These are phyloP conservation scores for Exophiala sp. DNA, from an alignment of 2,329 filamentous ascomycete genomes.

Conservation along the genomic window DNA sequence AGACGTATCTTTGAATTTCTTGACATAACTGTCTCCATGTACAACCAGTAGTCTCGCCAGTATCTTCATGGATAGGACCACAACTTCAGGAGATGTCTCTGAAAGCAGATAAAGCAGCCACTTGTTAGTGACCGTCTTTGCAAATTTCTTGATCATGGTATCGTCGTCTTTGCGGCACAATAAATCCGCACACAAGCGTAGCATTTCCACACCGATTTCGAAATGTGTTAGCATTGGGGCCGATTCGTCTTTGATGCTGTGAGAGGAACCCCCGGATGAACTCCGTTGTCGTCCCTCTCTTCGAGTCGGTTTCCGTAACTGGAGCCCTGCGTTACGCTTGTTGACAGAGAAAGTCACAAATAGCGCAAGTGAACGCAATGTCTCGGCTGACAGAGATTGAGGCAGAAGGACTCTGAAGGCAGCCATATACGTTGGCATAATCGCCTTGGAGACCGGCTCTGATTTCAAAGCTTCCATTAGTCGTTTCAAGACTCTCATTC, in stretches of 20 bases:
- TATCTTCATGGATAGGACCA: conserved; percentile 77
- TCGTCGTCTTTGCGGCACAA: conserved; percentile 70
- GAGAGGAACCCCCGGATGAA: conserved; percentile 29
- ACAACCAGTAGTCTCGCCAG: conserved; percentile 77
- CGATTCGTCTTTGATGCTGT: conserved; percentile 31
- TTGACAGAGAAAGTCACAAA: conserved; percentile 94
- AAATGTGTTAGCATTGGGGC: conserved; percentile 48
- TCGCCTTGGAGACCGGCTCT: conserved; percentile 69
- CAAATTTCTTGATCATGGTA: conserved; percentile 77
- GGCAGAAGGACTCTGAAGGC: conserved; percentile 77
- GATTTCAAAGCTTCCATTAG: conserved; percentile 86
- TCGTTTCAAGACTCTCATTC: conserved; percentile 90
- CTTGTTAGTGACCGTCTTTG: conserved; percentile 93
- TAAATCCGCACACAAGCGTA: conserved; percentile 73
- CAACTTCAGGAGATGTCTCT: conserved; percentile 78
- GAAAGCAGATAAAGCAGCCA: conserved; percentile 90
- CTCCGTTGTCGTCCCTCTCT: conserved; percentile 29
- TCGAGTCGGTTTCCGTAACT: conserved; percentile 45
- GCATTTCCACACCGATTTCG: conserved; percentile 71
- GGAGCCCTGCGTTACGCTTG: conserved; percentile 49
- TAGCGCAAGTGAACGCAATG: conserved; percentile 79
- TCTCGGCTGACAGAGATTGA: conserved; percentile 76
- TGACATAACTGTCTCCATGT: conserved; percentile 75
- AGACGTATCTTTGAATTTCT: conserved; percentile 66
- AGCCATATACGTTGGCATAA: conserved; percentile 70